Base-by-base conservation (phyloP, 2,329 filamentous ascomycete genomes). In the Pseudogymnoascus pannorum region DNA sequence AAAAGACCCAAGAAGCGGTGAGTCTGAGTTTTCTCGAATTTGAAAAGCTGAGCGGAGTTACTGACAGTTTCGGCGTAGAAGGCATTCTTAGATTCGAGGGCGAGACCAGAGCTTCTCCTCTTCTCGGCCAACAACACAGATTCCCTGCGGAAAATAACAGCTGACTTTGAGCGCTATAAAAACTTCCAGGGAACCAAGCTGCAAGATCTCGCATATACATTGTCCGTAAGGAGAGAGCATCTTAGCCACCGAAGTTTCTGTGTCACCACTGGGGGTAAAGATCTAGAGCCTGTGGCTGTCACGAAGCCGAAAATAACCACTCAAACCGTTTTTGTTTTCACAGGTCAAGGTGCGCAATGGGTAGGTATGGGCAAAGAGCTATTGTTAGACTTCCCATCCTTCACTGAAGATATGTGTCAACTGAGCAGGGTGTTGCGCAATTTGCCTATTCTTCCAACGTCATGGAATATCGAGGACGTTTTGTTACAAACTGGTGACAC, bases 271-370 rank as follows among this genome's bases (percentile, higher is more conserved):
- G 26, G 20, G n/a, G 9, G 12, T 20, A 26, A 48, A 1, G 33
- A 2, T 35, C 33, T 35, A 29, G 24, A 29, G 26, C 26, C 20
- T 24, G 16, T 29, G 54, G 2, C 5, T 22, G 24, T 22, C 5
- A 1, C 18, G 33, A 35, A 35, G 33, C 33, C 35, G 35, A 38
- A 38, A 38, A 38, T 5, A 16, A 38, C n/a, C n/a, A 16, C 51
- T 1, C 59, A 22, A 7, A 6, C 64, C n/a, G 59, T 59, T 2
- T 64, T 65, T 14, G 58, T 68, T 4, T 70, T 70, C 44, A 70
- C 65, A 0, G 68, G 68, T 2, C 68, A 70, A 59, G 68, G 68
- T 14, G 67, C 68, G 2, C 66, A 67, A 60, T 68, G 64, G 63
- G 24, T 60, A 16, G 36, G 35, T 2, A 68, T 68, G 66, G 66